Percentiles rank a stretch among this genome's conserved stretches.
phyloP scores from a whole-genome alignment of 176 grass and related monocot species.

The Stipa capillata region DNA sequence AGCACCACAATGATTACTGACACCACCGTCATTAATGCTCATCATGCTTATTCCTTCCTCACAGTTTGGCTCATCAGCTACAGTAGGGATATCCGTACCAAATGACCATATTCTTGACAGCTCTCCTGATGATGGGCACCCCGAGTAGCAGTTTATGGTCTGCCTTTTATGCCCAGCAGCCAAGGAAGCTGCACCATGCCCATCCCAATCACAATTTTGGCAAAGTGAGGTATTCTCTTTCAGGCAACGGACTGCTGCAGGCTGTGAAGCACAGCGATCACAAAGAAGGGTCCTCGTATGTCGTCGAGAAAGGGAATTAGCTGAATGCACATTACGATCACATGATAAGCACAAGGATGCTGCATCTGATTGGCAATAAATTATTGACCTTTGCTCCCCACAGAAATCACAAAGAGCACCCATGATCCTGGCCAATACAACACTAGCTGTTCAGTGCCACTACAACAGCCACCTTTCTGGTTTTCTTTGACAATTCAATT shows the following conservation, averaged over 20 bases:
- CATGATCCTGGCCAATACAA: slow-evolving; percentile 46
- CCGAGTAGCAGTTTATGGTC: slow-evolving; percentile 76
- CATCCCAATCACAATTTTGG: slow-evolving; percentile 80
- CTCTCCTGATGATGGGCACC: slow-evolving; percentile 74
- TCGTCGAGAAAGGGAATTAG: slow-evolving; percentile 69
- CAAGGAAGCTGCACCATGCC: slow-evolving; percentile 43
- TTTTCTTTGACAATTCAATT: slow-evolving; percentile 10
- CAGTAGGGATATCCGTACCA: slow-evolving; percentile 44
- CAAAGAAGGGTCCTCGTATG: slow-evolving; percentile 86
- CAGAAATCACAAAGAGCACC: slow-evolving; percentile 78
- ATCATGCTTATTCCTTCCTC: slow-evolving; percentile 76
- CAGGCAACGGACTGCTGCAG: slow-evolving; percentile 55
- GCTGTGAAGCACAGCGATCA: slow-evolving; percentile 64
- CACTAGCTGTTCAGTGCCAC: background rate
- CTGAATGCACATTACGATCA: slow-evolving; percentile 82
- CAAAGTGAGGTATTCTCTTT: slow-evolving; percentile 67
- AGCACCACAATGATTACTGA: slow-evolving; percentile 17
- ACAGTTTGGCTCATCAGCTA: slow-evolving; percentile 47
- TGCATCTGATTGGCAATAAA: slow-evolving; percentile 84
- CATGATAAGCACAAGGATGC: slow-evolving; percentile 85
- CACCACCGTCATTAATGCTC: slow-evolving; percentile 56
- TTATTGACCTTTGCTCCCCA: slow-evolving; percentile 61
- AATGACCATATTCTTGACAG: slow-evolving; percentile 87
- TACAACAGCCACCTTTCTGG: slow-evolving; percentile 5
- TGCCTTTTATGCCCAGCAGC: slow-evolving; percentile 71